Conservation (phyloP, 345 rosid genomes). For the Theobroma cacao region DNA sequence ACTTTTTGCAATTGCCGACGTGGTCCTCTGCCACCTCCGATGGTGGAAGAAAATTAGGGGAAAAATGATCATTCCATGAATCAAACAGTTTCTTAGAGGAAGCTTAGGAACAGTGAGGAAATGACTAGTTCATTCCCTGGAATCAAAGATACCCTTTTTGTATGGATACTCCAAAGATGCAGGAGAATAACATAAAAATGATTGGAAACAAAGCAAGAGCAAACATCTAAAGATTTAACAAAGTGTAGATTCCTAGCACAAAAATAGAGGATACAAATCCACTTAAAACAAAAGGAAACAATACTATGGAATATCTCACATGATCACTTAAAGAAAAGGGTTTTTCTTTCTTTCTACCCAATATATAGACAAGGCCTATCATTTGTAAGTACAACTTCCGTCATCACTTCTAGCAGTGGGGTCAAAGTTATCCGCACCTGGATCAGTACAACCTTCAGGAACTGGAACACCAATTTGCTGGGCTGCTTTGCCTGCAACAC, state of each 20-base stretch:
- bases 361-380: slow-evolving; percentile 19
- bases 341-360: not conserved
- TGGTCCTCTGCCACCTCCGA: no score
- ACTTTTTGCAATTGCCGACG: no score
- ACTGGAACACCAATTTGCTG: slow-evolving; percentile 68
- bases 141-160: no score
- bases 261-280: slow-evolving; percentile 20
- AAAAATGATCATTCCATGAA: no score
- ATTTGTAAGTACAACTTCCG: slow-evolving; percentile 66
- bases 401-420: slow-evolving; percentile 96
- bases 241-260: slow-evolving; percentile 14
- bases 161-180: not conserved
- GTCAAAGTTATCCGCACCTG: slow-evolving; percentile 60
- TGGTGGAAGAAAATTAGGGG: no score
- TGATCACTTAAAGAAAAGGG: not conserved
- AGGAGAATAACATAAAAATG: not conserved
- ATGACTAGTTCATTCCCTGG: no score
- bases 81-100: no score
- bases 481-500: slow-evolving; percentile 68
- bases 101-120: no score
- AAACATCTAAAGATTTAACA: not conserved
- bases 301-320: slow-evolving; percentile 14
- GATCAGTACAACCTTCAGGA: slow-evolving; percentile 89
- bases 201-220: not conserved
- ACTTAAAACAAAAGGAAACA: not conserved